Evolutionary conservation across 176 grass and related monocot genomes (phyloP), one percentile per base, ranked within the genome.

Genomic region (Zea mays): DNA sequence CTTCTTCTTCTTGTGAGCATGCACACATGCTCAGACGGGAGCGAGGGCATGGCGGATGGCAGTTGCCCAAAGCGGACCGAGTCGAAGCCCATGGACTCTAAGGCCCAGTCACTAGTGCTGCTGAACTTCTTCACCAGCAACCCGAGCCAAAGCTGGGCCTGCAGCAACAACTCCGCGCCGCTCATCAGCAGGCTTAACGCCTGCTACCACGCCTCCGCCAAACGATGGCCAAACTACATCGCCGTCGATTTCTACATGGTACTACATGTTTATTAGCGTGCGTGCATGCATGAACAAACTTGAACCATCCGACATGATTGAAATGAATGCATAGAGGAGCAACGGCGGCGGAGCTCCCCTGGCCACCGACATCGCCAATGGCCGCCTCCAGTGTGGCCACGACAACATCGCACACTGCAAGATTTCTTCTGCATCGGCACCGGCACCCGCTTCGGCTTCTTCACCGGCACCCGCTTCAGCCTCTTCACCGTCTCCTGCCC

Each of bases 111-210:
- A 1, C 87, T 98, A 11, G 74, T 98, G 13, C 86, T 98, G 6
- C 52, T 97, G 46, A 97, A 97, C 66, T 97, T 93, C 77, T 97
- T 97, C 83, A 86, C 67, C 6, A 82, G 78, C 14, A 85, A 90
- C 89, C 95, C 95, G 0, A 85, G 57, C 72, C 58, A 52, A 17
- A 74, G 35, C 15, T 78, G 62, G 72, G 85, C 87, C n/a, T 92
- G 89, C 60, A 65, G 83, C 8, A 86, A 92, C 84, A 98, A 93
- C 52, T 94, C 89, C 0, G 74, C 72, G 2, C 82, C 88, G 3
- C 88, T 93, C n/a, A 2, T 88, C 12, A 10, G 6, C 82, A 88
- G 82, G 87, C 54, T 90, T 42, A 65, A 49, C 33, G 3, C 79
- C n/a, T 93, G 91, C 67, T 74, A 90, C 77, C 11, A 65, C 11